Conservation (phyloP, 129 eudicot genomes). For the Deinandra increscens region DNA sequence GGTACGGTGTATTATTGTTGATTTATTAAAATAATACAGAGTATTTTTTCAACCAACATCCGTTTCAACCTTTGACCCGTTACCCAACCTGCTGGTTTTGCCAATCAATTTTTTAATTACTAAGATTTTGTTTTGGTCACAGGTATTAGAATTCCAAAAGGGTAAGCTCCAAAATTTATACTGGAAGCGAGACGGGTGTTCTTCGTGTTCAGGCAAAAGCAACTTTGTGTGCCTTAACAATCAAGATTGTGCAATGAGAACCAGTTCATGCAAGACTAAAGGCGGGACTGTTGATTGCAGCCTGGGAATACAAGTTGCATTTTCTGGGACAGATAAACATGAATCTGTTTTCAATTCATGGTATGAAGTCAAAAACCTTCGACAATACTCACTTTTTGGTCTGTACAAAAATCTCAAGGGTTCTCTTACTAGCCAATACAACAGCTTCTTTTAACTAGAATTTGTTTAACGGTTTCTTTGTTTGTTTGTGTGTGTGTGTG, state of each 20-base stretch:
- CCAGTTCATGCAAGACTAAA: conserved; percentile 50
- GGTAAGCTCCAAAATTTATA: conserved; percentile 83
- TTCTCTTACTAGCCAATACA: conserved; percentile 74
- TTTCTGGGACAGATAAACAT: conserved; percentile 96
- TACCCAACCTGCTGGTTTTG: not conserved
- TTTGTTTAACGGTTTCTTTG: not conserved
- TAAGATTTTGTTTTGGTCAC: not conserved
- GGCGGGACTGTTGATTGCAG: conserved; percentile 77
- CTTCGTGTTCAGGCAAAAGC: conserved; percentile 64
- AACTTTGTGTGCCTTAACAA: conserved; percentile 82
- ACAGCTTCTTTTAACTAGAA: conserved; percentile 54
- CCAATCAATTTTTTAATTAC: no score
- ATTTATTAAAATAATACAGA: not conserved
- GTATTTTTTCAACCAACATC: no score
- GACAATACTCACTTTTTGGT: conserved; percentile 79
- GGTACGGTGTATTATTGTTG: no score
- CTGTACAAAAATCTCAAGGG: conserved; percentile 70
- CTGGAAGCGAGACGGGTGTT: conserved; percentile 91
- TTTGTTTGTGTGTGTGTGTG: not conserved
- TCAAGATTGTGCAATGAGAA: conserved; percentile 77
- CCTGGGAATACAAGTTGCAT: conserved; percentile 78
- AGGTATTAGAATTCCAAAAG: conserved; percentile 77
- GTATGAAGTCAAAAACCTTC: conserved; percentile 88
- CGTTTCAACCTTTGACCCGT: not conserved
- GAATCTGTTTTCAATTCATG: conserved; percentile 79